Conservation (phyloP, 2,329 filamentous ascomycete genomes). For the Colletotrichum endophyticum region DNA sequence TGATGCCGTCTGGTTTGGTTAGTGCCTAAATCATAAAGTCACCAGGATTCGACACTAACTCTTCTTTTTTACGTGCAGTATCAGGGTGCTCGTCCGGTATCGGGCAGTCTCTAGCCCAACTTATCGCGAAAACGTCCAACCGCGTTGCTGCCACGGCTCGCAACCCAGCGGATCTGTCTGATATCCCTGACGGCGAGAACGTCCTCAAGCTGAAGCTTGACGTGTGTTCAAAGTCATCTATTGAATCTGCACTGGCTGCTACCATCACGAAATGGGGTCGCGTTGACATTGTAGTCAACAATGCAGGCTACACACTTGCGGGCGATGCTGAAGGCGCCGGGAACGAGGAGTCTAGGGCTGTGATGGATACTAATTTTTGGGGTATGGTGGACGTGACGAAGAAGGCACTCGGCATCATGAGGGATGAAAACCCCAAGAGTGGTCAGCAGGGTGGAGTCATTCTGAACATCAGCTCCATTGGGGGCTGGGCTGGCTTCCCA, state of each 20-base stretch:
- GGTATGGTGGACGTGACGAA: background rate
- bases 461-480: constrained; percentile 60
- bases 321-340: background rate
- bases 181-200: background rate
- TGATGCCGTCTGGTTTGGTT: background rate
- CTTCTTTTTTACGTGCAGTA: rapidly evolving
- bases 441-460: constrained; percentile 52
- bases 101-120: background rate
- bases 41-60: rapidly evolving
- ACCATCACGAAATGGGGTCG: background rate
- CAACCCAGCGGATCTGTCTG: background rate
- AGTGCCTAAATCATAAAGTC: rapidly evolving
- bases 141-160: rapidly evolving
- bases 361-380: background rate
- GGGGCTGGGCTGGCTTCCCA: constrained; percentile 40
- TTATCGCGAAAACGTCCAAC: background rate
- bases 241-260: background rate
- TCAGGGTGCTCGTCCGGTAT: background rate
- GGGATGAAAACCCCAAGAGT: constrained; percentile 32
- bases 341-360: background rate
- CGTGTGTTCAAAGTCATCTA: background rate
- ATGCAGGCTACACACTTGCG: background rate
- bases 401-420: constrained; percentile 39
- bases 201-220: background rate
- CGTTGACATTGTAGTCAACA: background rate